Evolutionary conservation across 306 rosid genomes (phyloP).

Genomic region (Cicer bijugum): DNA sequence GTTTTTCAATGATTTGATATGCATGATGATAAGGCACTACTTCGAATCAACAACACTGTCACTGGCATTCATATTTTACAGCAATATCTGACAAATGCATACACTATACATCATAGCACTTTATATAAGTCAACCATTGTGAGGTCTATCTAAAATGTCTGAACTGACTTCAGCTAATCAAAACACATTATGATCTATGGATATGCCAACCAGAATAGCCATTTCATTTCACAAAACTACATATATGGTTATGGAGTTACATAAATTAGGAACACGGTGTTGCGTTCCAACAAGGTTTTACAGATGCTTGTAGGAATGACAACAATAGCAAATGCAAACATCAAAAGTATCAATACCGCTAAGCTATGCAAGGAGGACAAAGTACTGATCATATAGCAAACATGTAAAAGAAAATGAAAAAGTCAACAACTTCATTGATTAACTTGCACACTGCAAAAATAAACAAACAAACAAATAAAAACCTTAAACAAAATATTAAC

Average conservation of each 20-base stretch:
- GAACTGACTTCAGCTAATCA: conserved; percentile 36
- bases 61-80: conserved; percentile 15
- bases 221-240: conserved; percentile 28
- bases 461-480: not conserved
- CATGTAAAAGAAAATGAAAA: conserved; percentile 3
- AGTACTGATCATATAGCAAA: not conserved
- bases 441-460: conserved; percentile 1
- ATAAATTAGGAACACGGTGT: not conserved
- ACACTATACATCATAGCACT: conserved; percentile 20
- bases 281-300: conserved; percentile 35
- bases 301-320: conserved; percentile 18
- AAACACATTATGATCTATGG: conserved; percentile 31
- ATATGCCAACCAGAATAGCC: conserved; percentile 15
- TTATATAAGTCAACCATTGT: conserved; percentile 25
- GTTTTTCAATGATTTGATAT: conserved; percentile 16
- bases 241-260: conserved; percentile 6
- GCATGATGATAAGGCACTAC: conserved; percentile 27
- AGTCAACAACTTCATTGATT: conserved; percentile 22
- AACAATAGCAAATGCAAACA: conserved; percentile 35
- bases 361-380: conserved; percentile 28
- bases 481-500: conserved; percentile 19
- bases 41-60: conserved; percentile 25
- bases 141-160: conserved; percentile 19
- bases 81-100: conserved; percentile 12
- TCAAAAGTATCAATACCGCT: conserved; percentile 3